These are phyloP conservation scores for Ogataea pini DNA, from an alignment of 805 yeast genomes.

Conservation along the genomic window DNA sequence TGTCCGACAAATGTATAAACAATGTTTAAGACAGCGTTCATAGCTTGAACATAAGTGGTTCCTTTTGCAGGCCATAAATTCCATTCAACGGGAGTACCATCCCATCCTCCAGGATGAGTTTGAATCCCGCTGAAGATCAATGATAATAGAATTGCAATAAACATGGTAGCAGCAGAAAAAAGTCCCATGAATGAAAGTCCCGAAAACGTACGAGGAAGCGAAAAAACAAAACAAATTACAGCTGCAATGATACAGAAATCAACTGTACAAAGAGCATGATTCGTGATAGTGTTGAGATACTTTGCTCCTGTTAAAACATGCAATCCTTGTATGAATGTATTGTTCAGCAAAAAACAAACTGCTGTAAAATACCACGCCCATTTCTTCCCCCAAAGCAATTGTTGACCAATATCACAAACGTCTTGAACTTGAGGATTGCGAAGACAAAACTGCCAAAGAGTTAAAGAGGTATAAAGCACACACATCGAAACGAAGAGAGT, in stretches of 20 bases:
- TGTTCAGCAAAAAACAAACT: slow-evolving; percentile 52
- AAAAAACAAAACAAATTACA: slow-evolving; percentile 49
- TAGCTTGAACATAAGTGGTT: slow-evolving; percentile 53
- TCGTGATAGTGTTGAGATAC: slow-evolving; percentile 54
- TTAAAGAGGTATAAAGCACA: slow-evolving; percentile 57
- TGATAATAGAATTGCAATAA: slow-evolving; percentile 52
- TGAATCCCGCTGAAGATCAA: slow-evolving; percentile 57
- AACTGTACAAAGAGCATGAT: slow-evolving; percentile 50
- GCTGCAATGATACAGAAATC: slow-evolving; percentile 52
- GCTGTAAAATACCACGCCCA: slow-evolving; percentile 62
- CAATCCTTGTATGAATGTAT: slow-evolving; percentile 57
- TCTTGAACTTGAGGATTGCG: slow-evolving; percentile 51
- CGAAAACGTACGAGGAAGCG: slow-evolving; percentile 58
- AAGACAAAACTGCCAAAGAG: slow-evolving; percentile 54
- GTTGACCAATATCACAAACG: slow-evolving; percentile 61
- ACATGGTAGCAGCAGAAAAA: slow-evolving; percentile 59
- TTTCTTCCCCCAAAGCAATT: slow-evolving; percentile 49
- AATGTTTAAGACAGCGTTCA: slow-evolving; percentile 59
- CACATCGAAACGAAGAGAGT: slow-evolving; percentile 52
- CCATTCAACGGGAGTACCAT: slow-evolving; percentile 42
- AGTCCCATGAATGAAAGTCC: slow-evolving; percentile 52
- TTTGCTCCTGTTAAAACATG: slow-evolving; percentile 63
- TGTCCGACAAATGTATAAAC: slow-evolving; percentile 67
- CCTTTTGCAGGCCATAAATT: slow-evolving; percentile 52
- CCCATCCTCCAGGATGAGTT: slow-evolving; percentile 45